A percentile compares a stretch with the other conserved stretches of the same genome.
Conservation (phyloP, 1,139 yeast species). For the Pichia sp. region DNA sequence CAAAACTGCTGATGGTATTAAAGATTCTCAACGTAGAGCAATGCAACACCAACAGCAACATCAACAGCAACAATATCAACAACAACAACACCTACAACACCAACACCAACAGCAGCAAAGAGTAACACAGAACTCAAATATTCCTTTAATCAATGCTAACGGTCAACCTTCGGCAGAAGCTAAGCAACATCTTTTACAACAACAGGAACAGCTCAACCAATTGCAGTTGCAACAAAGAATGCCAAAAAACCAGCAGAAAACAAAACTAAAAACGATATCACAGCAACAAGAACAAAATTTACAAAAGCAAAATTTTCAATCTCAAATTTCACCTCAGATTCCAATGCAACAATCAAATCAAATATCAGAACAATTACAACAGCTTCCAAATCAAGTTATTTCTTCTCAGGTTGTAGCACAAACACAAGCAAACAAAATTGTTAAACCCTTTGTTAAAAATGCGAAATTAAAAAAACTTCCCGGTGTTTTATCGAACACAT, state of each 20-base stretch:
- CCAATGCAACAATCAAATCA: not conserved
- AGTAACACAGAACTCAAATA: too few relatives aligned
- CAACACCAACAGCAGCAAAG: too few relatives aligned
- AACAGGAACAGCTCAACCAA: constrained; percentile 28
- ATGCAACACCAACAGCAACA: constrained; percentile 18
- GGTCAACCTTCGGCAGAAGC: not conserved
- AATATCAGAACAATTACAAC: not conserved
- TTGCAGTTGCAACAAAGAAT: constrained; percentile 9
- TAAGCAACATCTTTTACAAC: not conserved
- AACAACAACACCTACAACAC: constrained; percentile 14
- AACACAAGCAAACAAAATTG: not conserved
- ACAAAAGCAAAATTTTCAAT: not conserved
- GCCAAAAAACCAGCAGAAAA: constrained; percentile 3
- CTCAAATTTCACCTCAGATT: too few relatives aligned
- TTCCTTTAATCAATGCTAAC: too few relatives aligned
- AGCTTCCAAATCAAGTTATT: too few relatives aligned
- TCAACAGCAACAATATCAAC: constrained; percentile 11
- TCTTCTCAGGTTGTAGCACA: not conserved
- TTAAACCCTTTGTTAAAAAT: not conserved
- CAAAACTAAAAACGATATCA: not conserved
- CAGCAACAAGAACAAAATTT: not conserved
- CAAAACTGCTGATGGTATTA: constrained; percentile 58
- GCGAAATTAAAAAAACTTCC: constrained; percentile 30
- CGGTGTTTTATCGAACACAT: constrained; percentile 28
- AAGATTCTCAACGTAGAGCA: constrained; percentile 42